Evolutionary conservation across 768 basidiomycete genomes (phyloP).

Genomic region (Gelatoporia subvermispora): DNA sequence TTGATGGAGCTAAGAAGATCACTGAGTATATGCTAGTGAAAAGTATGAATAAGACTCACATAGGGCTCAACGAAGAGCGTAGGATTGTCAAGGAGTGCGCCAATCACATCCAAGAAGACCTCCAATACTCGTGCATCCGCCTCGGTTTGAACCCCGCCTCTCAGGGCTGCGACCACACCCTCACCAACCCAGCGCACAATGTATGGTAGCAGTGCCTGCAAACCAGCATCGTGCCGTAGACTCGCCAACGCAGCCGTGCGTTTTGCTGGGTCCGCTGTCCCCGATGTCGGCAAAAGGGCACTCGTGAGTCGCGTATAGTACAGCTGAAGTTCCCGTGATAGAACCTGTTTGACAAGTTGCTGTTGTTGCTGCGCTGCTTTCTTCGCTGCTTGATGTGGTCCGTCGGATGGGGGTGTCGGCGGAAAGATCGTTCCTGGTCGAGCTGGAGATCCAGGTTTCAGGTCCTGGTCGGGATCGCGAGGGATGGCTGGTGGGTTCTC

Average conservation of each 20-base stretch:
- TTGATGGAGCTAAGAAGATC: slow-evolving; percentile 77
- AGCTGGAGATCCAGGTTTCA: slow-evolving; percentile 11
- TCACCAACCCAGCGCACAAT: slow-evolving; percentile 94
- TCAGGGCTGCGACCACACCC: slow-evolving; percentile 65
- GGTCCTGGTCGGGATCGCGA: slow-evolving; percentile 40
- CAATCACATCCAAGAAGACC: slow-evolving; percentile 78
- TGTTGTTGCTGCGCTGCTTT: slow-evolving; percentile 56
- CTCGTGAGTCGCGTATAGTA: slow-evolving; percentile 91
- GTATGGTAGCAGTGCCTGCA: slow-evolving; percentile 90
- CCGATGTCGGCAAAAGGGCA: slow-evolving; percentile 67
- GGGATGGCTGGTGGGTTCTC: slow-evolving; percentile 90
- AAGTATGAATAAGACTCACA: slow-evolving; percentile 43
- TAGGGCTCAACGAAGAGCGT: slow-evolving; percentile 95
- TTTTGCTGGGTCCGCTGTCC: slow-evolving; percentile 54
- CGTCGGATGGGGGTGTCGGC: slow-evolving; percentile 25
- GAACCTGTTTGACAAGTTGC: slow-evolving; percentile 83
- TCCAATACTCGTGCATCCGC: slow-evolving; percentile 69
- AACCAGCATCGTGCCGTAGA: slow-evolving; percentile 81
- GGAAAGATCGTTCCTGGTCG: slow-evolving; percentile 24
- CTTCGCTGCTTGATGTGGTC: slow-evolving; percentile 26
- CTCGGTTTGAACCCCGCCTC: slow-evolving; percentile 46
- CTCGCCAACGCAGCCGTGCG: slow-evolving; percentile 88
- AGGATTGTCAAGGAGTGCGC: slow-evolving; percentile 79
- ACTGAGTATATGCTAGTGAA: slow-evolving; percentile 1
- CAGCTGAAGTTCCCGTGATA: slow-evolving; percentile 90